Conservation (phyloP, 2,329 filamentous ascomycete species). For the Gyromitra esculenta region DNA sequence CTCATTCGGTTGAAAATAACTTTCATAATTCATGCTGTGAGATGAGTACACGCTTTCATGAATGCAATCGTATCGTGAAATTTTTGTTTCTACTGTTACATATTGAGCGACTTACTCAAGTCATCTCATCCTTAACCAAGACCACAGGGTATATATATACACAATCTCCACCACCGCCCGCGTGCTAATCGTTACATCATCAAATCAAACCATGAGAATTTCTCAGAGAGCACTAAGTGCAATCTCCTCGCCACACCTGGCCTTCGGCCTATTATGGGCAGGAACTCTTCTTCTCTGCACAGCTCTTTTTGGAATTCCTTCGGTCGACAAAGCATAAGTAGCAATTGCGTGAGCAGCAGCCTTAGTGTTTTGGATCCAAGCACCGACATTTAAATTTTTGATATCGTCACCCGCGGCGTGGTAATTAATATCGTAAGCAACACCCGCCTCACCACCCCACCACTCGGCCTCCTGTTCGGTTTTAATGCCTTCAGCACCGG, state of each 20-base stretch:
- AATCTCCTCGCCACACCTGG: conserved; percentile 23
- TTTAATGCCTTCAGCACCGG: conserved; percentile 70
- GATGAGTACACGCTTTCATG: neutral
- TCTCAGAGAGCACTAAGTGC: conserved; percentile 20
- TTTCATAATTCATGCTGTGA: neutral
- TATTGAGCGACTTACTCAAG: neutral
- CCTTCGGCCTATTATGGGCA: conserved; percentile 9
- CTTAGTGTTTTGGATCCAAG: conserved; percentile 67
- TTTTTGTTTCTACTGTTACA: conserved; percentile 31
- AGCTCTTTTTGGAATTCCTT: conserved; percentile 69
- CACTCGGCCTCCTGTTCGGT: conserved; percentile 65
- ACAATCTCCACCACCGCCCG: conserved; percentile 1
- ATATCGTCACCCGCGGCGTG: conserved; percentile 67
- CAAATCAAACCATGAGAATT: conserved; percentile 5
- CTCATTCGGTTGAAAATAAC: neutral
- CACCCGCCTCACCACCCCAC: conserved; percentile 68
- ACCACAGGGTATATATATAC: conserved; percentile 21
- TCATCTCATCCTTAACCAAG: neutral
- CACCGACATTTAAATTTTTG: conserved; percentile 66
- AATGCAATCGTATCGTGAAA: neutral
- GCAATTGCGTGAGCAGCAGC: conserved; percentile 77
- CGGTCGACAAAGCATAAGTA: conserved; percentile 72
- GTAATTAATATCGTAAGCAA: conserved; percentile 66
- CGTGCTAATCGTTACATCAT: conserved; percentile 19
- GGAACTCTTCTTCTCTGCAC: conserved; percentile 2